Percentiles rank a stretch among this genome's conserved stretches.
phyloP scores from a whole-genome alignment of 306 rosid genomes.

The Vachellia pachyceras region DNA sequence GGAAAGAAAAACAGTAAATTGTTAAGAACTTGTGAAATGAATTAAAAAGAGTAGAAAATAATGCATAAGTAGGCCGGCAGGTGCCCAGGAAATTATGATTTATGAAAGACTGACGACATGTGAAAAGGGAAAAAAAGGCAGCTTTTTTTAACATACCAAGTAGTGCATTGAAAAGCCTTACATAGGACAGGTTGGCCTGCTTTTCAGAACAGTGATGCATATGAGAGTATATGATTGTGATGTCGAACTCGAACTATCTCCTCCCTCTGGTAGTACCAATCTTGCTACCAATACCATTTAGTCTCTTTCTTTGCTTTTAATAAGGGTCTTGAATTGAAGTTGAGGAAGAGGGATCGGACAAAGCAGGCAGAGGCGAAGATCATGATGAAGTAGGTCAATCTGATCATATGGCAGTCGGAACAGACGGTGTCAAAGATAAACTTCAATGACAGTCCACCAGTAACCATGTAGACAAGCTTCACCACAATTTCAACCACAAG shows the following conservation, averaged over 20 bases:
- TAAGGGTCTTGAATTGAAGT: slow-evolving; percentile 53
- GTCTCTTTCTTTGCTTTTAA: slow-evolving; percentile 50
- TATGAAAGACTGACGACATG: too few relatives aligned
- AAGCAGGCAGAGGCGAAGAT: slow-evolving; percentile 78
- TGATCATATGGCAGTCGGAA: slow-evolving; percentile 49
- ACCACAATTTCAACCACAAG: slow-evolving; percentile 64
- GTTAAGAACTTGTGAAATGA: too few relatives aligned
- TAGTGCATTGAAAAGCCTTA: slow-evolving; percentile 45
- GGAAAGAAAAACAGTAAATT: too few relatives aligned
- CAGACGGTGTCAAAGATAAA: slow-evolving; percentile 60
- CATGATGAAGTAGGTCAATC: slow-evolving; percentile 68
- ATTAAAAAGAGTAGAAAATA: too few relatives aligned
- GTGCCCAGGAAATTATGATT: too few relatives aligned
- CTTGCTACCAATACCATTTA: slow-evolving; percentile 41
- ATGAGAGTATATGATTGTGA: slow-evolving; percentile 44
- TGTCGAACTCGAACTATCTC: slow-evolving; percentile 48
- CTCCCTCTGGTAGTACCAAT: slow-evolving; percentile 36
- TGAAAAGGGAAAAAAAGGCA: slow-evolving; percentile 48
- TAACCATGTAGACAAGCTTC: slow-evolving; percentile 76
- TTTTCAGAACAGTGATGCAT: slow-evolving; percentile 55
- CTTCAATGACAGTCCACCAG: slow-evolving; percentile 70
- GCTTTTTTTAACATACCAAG: slow-evolving; percentile 61
- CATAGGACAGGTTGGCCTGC: slow-evolving; percentile 46
- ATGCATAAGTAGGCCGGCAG: too few relatives aligned
- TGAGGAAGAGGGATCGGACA: slow-evolving; percentile 79